A percentile compares a stretch with the other conserved stretches of the same genome.
Conservation (phyloP, 179 eudicot genomes). For the Patellifolia procumbens region DNA sequence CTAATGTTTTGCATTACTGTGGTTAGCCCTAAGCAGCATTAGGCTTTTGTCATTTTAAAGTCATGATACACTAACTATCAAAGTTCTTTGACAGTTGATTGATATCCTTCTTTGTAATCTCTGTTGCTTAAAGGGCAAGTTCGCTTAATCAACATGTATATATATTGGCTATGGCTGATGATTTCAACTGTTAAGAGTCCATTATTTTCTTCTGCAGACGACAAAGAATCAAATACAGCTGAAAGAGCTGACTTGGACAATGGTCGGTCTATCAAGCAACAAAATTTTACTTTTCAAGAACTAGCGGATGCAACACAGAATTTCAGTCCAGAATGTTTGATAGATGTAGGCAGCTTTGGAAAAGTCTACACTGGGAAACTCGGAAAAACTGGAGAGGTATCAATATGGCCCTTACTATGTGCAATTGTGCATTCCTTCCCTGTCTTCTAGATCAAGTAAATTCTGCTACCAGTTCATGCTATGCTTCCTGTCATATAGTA, state of each 20-base stretch:
- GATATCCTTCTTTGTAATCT: neutral
- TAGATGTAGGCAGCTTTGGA: conserved; percentile 78
- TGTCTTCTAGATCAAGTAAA: neutral
- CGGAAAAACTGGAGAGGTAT: conserved; percentile 27
- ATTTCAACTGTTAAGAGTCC: neutral
- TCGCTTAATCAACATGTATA: too few species aligned
- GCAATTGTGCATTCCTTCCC: neutral
- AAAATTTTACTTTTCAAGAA: conserved; percentile 62
- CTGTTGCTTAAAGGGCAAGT: neutral
- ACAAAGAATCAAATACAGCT: neutral
- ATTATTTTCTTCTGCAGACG: neutral
- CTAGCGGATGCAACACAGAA: conserved; percentile 66
- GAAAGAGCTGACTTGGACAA: neutral
- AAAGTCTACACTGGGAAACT: conserved; percentile 65
- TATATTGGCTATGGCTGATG: too few species aligned
- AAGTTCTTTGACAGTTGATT: neutral
- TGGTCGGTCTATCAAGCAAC: conserved; percentile 41
- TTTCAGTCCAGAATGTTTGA: conserved; percentile 57
- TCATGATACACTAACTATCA: neutral
- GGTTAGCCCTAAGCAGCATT: neutral
- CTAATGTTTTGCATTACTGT: neutral
- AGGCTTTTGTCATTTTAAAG: neutral
- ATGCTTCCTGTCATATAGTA: neutral
- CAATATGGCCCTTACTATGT: neutral
- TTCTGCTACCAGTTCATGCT: neutral